Conservation (phyloP, 306 rosid species). For the Quercus robur region DNA sequence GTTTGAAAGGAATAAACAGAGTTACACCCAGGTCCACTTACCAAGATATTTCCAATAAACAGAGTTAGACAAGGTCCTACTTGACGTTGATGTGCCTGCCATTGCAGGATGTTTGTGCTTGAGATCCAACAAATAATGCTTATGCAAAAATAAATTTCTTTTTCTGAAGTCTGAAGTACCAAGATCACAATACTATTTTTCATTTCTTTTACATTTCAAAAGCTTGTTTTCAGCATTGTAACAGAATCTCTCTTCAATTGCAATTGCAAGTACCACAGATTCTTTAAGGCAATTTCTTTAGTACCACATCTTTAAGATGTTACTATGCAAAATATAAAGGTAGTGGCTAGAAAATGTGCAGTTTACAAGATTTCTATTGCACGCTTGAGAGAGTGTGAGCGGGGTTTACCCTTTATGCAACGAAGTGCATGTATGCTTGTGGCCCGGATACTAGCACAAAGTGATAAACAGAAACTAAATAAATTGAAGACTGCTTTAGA, state of each 20-base stretch:
- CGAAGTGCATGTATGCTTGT: neutral
- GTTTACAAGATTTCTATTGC: neutral
- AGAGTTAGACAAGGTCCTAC: neutral
- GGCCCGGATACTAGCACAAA: neutral
- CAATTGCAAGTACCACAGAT: neutral
- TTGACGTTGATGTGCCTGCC: conserved; percentile 13
- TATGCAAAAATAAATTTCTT: neutral
- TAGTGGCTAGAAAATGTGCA: neutral
- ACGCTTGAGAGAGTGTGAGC: neutral
- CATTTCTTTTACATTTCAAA: neutral
- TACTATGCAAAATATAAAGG: neutral
- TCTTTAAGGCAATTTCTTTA: neutral
- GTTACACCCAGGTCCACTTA: neutral
- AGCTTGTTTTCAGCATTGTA: neutral
- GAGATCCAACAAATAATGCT: conserved; percentile 6
- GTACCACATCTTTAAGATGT: neutral
- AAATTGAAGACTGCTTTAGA: too few relatives aligned
- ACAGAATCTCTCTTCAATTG: neutral
- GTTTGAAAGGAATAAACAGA: neutral
- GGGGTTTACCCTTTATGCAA: neutral
- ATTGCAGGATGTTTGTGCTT: conserved; percentile 18
- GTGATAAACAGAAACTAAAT: too few relatives aligned
- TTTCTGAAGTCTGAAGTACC: neutral
- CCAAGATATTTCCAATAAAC: neutral
- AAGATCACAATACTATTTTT: neutral